phyloP scores from a whole-genome alignment of 176 grass and related monocot species.

The Ensete glaucum region DNA sequence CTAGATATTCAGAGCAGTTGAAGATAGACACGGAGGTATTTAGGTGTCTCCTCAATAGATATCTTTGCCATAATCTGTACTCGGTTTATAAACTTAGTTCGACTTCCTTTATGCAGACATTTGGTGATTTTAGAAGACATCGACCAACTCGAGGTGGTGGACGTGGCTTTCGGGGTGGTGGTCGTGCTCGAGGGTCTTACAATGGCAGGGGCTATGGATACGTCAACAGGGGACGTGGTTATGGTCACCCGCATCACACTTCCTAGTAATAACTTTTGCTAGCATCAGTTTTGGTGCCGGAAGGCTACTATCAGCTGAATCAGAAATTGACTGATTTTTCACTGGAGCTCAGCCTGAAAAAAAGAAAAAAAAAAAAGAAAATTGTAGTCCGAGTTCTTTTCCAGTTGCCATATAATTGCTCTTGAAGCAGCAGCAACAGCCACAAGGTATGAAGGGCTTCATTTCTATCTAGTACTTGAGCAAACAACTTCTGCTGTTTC shows the following conservation, averaged over 20 bases:
- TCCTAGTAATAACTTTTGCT: constrained; percentile 15
- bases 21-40: constrained; percentile 69
- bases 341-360: background rate
- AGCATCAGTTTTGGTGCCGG: background rate
- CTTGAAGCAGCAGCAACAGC: background rate
- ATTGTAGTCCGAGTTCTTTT: background rate
- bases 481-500: too few species aligned
- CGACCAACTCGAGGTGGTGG: constrained; percentile 39
- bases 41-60: background rate
- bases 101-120: constrained; percentile 41
- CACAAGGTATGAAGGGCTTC: background rate
- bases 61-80: background rate
- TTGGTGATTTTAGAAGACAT: constrained; percentile 58
- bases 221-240: constrained; percentile 30
- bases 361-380: too few species aligned
- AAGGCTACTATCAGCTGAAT: background rate
- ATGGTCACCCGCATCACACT: constrained; percentile 19
- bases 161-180: constrained; percentile 46
- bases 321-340: background rate
- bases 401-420: background rate
- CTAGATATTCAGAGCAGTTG: constrained; percentile 44
- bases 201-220: constrained; percentile 48
- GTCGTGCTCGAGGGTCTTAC: constrained; percentile 43
- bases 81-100: background rate
- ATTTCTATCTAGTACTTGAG: too few species aligned